Conservation (phyloP, 768 basidiomycete genomes). For the Holtermanniella nyarrowii region DNA sequence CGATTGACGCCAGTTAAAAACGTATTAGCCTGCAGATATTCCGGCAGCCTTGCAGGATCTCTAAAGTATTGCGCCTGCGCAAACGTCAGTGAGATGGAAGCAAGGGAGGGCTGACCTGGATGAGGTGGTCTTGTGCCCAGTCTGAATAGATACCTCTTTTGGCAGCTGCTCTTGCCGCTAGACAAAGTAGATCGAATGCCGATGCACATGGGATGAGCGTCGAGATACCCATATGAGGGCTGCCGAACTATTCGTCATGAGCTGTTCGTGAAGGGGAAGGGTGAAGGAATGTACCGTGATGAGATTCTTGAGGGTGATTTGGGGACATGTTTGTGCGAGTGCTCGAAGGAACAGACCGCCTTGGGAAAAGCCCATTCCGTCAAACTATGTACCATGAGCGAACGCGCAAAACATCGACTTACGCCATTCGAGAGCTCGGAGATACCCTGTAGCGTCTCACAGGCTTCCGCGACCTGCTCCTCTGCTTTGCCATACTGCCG, state of each 20-base stretch:
- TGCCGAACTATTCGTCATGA: constrained; percentile 30
- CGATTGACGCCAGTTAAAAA: constrained; percentile 41
- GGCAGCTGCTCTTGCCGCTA: constrained; percentile 35
- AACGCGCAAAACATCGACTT: constrained; percentile 9
- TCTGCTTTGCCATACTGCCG: constrained; percentile 40
- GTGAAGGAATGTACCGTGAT: constrained; percentile 39
- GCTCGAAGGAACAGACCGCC: constrained; percentile 43
- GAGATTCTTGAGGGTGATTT: constrained; percentile 37
- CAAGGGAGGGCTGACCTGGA: constrained; percentile 23
- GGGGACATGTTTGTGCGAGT: constrained; percentile 40
- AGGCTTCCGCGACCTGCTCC: constrained; percentile 30
- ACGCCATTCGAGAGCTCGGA: constrained; percentile 31
- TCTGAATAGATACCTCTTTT: constrained; percentile 33
- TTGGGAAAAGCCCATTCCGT: constrained; percentile 45
- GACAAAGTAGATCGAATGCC: constrained; percentile 33
- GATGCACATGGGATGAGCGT: constrained; percentile 43
- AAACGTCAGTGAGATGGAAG: no score
- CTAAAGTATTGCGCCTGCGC: constrained; percentile 44
- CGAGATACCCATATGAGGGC: constrained; percentile 40
- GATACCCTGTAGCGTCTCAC: constrained; percentile 32
- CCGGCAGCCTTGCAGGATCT: constrained; percentile 39
- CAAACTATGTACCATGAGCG: constrained; percentile 25
- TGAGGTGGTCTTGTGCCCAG: constrained; percentile 35
- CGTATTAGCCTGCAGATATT: constrained; percentile 33
- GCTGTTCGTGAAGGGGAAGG: not conserved